These are phyloP conservation scores for Pyronema omphalodes DNA, from an alignment of 495 filamentous ascomycete species.

Conservation along the genomic window DNA sequence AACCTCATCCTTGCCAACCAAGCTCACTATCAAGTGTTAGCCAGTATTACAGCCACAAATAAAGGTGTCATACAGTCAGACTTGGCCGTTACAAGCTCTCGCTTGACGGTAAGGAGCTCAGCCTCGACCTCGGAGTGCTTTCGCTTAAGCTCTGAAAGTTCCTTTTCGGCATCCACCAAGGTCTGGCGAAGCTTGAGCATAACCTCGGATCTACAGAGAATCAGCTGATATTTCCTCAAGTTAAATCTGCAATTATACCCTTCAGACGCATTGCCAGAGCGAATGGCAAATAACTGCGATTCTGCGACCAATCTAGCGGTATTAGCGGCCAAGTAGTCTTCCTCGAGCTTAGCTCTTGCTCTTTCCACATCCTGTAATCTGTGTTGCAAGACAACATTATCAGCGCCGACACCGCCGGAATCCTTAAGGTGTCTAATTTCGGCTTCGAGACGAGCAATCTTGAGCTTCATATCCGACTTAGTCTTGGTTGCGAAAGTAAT, in stretches of 20 bases:
- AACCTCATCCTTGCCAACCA: slow-evolving; percentile 33
- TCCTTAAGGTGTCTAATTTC: slow-evolving; percentile 22
- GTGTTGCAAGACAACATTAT: slow-evolving; percentile 21
- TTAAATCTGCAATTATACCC: slow-evolving; percentile 15
- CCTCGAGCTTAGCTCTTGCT: slow-evolving; percentile 22
- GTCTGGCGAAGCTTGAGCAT: slow-evolving; percentile 24
- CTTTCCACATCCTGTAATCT: slow-evolving; percentile 20
- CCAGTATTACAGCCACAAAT: neutral
- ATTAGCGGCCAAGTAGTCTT: slow-evolving; percentile 23
- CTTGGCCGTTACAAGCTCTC: slow-evolving; percentile 23
- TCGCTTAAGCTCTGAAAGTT: slow-evolving; percentile 18
- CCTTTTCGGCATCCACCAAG: slow-evolving; percentile 18
- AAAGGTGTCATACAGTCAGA: slow-evolving; percentile 22
- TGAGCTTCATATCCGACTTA: slow-evolving; percentile 21
- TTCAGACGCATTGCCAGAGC: slow-evolving; percentile 20
- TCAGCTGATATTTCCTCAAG: slow-evolving; percentile 15
- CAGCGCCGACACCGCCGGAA: slow-evolving; percentile 13
- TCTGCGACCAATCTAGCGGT: slow-evolving; percentile 24
- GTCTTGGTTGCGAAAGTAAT: slow-evolving; percentile 19
- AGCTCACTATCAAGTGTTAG: slow-evolving; percentile 24
- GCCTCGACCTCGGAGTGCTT: slow-evolving; percentile 19
- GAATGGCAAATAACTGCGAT: slow-evolving; percentile 22
- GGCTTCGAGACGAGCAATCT: slow-evolving; percentile 19
- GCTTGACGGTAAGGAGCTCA: slow-evolving; percentile 18
- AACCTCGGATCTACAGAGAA: slow-evolving; percentile 21